A percentile compares a stretch with the other conserved stretches of the same genome.
phyloP scores from a whole-genome alignment of 306 rosid species.

The Medicago truncatula region MtrunA17r5.0-ANR NC_053045.1:12762001-12762500 shows the following conservation, averaged over 20 bases:
- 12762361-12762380: slow-evolving; percentile 80
- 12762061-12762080: neutral
- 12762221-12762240: slow-evolving; percentile 56
- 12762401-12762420: slow-evolving; percentile 80
- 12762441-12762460: slow-evolving; percentile 96
- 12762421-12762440: slow-evolving; percentile 91
- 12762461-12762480: slow-evolving; percentile 83
- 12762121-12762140: neutral
- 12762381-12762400: slow-evolving; percentile 96
- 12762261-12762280: slow-evolving; percentile 98
- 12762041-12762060: too few species aligned
- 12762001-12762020: too few species aligned
- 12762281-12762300: slow-evolving; percentile 95
- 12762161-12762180: neutral
- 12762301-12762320: slow-evolving; percentile 62
- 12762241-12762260: slow-evolving; percentile 91
- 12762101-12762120: slow-evolving; percentile 2
- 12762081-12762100: neutral
- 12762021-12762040: neutral
- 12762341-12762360: slow-evolving; percentile 69
- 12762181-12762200: slow-evolving; percentile 15
- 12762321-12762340: slow-evolving; percentile 69
- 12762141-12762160: neutral
- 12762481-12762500: slow-evolving; percentile 86
- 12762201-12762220: slow-evolving; percentile 31